phyloP scores from a whole-genome alignment of 1,284 basidiomycete species.

The Moesziomyces sp. region DNA sequence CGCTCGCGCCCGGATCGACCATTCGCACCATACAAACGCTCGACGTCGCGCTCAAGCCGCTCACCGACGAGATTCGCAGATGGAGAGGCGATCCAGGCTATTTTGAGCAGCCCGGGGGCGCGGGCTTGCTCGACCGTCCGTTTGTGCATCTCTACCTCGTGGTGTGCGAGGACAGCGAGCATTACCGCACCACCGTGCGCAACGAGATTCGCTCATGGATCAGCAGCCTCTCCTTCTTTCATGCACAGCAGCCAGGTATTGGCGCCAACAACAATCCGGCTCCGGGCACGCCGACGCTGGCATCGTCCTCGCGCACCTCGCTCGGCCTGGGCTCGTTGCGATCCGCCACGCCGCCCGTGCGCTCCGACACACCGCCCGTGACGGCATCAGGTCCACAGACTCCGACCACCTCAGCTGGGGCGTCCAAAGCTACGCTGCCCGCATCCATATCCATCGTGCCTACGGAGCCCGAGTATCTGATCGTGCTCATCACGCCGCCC shows the following conservation, averaged over 20 bases:
- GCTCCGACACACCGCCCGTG: slow-evolving; percentile 29
- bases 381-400: slow-evolving; percentile 29
- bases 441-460: slow-evolving; percentile 7
- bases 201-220: slow-evolving; percentile 65
- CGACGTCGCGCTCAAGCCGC: slow-evolving; percentile 46
- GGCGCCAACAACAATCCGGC: slow-evolving; percentile 2
- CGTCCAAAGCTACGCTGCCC: slow-evolving; percentile 5
- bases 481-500: slow-evolving; percentile 61
- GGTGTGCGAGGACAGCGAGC: slow-evolving; percentile 63
- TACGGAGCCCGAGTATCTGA: slow-evolving; percentile 61
- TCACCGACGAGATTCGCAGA: slow-evolving; percentile 45
- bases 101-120: slow-evolving; percentile 41
- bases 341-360: slow-evolving; percentile 27
- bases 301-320: slow-evolving; percentile 27
- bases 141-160: slow-evolving; percentile 64
- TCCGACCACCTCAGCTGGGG: slow-evolving; percentile 22
- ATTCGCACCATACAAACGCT: slow-evolving; percentile 60
- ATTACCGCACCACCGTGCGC: slow-evolving; percentile 63
- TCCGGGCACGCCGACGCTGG: slow-evolving; percentile 16
- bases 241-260: slow-evolving; percentile 16
- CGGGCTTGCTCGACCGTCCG: slow-evolving; percentile 52
- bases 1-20: slow-evolving; percentile 31
- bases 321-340: slow-evolving; percentile 32
- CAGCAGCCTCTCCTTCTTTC: slow-evolving; percentile 52
- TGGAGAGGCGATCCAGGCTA: slow-evolving; percentile 50